Base-by-base conservation (phyloP, 1,284 basidiomycete genomes). In the Pseudozyma tsukubaensis region DNA sequence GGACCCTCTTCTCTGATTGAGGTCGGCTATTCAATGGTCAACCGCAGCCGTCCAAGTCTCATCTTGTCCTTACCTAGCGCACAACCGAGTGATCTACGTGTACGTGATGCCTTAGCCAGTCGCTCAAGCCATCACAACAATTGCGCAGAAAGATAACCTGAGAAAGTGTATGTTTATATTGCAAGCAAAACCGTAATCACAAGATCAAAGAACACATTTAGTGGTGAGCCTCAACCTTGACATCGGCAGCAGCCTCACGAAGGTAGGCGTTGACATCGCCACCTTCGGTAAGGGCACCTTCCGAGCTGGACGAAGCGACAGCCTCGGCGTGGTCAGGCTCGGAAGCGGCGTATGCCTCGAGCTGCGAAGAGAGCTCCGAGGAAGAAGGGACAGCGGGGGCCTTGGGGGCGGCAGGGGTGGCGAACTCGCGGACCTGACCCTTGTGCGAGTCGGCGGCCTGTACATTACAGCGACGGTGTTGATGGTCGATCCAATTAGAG, bases 341-440 rank as follows among this genome's bases (percentile, higher is more conserved):
- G 21, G 65, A 55, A 45, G 74, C 62, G 47, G 85, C 82, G 83
- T 85, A 86, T 14, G 83, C 83, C 61, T 85, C 85, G 51, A 86
- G 77, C 77, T 86, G 82, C 68, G 83, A 84, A 35, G 85, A 83
- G 52, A 86, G 76, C 59, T 84, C 83, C 54, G 83, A 81, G 29
- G 85, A 81, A 54, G 84, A 82, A 19, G 84, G 85, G n/a, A 82
- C 74, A 32, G 69, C 74, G 45, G 86, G 86, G 16, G 86, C 80
- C 70, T 81, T 66, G 63, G 86, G 86, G 8, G 84, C 79, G 18
- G 82, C 37, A 21, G 86, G 86, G 44, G 84, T 77, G 69, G 83
- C 80, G 81, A 86, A 86, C 64, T 86, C 84, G 69, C 86, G 85
- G 21, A 86, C 84, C 55, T 85, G 80, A 37, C 84, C 85, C 59